These are phyloP conservation scores for Camelina hispida DNA, from an alignment of 345 rosid species.

Conservation along the genomic window DNA sequence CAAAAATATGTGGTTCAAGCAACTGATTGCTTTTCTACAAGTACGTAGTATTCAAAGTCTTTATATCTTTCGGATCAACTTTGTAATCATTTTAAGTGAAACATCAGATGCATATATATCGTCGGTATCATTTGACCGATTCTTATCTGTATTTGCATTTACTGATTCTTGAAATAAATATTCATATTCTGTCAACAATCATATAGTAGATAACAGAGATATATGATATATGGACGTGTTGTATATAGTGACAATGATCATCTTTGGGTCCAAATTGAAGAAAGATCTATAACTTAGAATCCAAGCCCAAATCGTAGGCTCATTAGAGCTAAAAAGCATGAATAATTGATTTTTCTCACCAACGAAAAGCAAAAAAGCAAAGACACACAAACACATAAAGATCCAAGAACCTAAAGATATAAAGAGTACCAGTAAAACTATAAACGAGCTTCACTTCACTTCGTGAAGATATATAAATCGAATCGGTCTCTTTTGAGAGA, in stretches of 20 bases:
- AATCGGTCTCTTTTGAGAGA: background rate
- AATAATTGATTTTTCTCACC: background rate
- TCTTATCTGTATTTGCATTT: slow-evolving; percentile 39
- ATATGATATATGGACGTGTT: slow-evolving; percentile 14
- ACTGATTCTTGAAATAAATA: slow-evolving; percentile 2
- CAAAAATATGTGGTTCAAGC: slow-evolving; percentile 3
- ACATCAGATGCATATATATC: background rate
- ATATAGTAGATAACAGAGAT: background rate
- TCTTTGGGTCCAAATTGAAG: background rate
- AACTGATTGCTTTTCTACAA: slow-evolving; percentile 6
- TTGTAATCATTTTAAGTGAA: background rate
- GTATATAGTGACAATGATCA: background rate
- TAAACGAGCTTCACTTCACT: background rate
- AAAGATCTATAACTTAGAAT: background rate
- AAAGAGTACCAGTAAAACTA: slow-evolving; percentile 11
- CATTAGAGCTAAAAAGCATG: background rate
- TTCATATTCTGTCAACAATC: background rate
- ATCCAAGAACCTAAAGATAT: background rate
- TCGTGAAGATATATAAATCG: background rate
- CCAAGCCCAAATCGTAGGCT: slow-evolving; percentile 36
- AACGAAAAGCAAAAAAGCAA: slow-evolving; percentile 16
- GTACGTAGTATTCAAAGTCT: background rate
- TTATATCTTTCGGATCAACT: background rate
- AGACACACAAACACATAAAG: background rate
- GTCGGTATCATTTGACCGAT: slow-evolving; percentile 20